These are phyloP conservation scores for Capsicum rhomboideum DNA, from an alignment of 257 asterid species.

Conservation along the genomic window DNA sequence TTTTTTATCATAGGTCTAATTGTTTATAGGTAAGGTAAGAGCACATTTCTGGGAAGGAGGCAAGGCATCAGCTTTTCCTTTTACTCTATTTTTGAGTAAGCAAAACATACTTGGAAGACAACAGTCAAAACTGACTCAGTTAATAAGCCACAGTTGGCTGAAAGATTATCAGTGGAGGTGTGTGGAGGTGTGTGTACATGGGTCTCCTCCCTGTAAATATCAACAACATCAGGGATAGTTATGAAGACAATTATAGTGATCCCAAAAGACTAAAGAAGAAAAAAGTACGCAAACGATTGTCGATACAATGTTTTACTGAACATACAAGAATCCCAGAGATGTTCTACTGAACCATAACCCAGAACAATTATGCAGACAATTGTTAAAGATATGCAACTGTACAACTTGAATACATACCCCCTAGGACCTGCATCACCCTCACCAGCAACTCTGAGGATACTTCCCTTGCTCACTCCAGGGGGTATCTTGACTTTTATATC, in stretches of 20 bases:
- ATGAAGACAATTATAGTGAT: not conserved
- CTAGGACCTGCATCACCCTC: constrained; percentile 98
- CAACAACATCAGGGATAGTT: not conserved
- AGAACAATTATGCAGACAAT: not conserved
- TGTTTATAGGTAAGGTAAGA: not conserved
- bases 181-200: not conserved
- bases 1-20: not conserved
- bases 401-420: constrained; percentile 45
- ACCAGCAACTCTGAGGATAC: constrained; percentile 95
- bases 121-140: not conserved
- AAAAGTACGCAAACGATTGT: not conserved
- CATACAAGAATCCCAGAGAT: not conserved
- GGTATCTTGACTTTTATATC: constrained; percentile 95
- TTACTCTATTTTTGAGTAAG: not conserved
- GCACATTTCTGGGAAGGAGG: not conserved
- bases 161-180: not conserved
- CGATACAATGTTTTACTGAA: not conserved
- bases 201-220: not conserved
- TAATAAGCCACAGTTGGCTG: not conserved
- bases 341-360: not conserved
- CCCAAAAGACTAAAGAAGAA: not conserved
- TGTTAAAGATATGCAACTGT: not conserved
- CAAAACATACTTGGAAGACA: not conserved
- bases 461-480: constrained; percentile 98
- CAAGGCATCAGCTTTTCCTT: not conserved